Evolutionary conservation across 768 basidiomycete species (phyloP).

Genomic region (Boletus insuetus): DNA sequence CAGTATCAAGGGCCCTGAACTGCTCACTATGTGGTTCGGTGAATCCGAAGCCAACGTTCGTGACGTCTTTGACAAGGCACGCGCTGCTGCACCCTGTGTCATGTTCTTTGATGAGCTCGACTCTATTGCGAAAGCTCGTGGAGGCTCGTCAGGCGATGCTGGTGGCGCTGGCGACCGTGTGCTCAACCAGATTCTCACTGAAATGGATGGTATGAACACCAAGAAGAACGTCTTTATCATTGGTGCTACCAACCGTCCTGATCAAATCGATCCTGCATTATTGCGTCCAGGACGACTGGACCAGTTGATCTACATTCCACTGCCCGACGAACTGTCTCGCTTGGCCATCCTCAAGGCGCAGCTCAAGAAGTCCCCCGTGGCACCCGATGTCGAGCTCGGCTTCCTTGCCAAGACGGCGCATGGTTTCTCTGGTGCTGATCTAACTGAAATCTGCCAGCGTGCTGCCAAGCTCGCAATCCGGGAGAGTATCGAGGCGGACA

Average conservation of each 20-base stretch:
- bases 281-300: conserved; percentile 98
- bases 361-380: conserved; percentile 89
- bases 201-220: conserved; percentile 98
- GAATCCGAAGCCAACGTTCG: conserved; percentile 99
- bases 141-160: conserved; percentile 77
- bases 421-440: conserved; percentile 98
- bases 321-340: conserved; percentile 92
- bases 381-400: conserved; percentile 73
- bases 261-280: conserved; percentile 91
- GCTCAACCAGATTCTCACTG: conserved; percentile 93
- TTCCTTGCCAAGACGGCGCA: conserved; percentile 93
- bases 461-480: conserved; percentile 97
- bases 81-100: conserved; percentile 97
- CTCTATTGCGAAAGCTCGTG: conserved; percentile 97
- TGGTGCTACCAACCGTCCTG: conserved; percentile 94
- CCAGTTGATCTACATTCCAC: conserved; percentile 98
- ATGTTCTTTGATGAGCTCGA: conserved; percentile 99
- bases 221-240: conserved; percentile 99
- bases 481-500: conserved; percentile 91
- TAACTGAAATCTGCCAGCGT: conserved; percentile 99
- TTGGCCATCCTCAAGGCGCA: conserved; percentile 87
- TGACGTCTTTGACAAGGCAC: conserved; percentile 99
- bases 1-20: conserved; percentile 98
- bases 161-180: conserved; percentile 98
- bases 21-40: conserved; percentile 99